phyloP scores from a whole-genome alignment of 2,329 filamentous ascomycete genomes.

The Cryphonectria japonica region DNA sequence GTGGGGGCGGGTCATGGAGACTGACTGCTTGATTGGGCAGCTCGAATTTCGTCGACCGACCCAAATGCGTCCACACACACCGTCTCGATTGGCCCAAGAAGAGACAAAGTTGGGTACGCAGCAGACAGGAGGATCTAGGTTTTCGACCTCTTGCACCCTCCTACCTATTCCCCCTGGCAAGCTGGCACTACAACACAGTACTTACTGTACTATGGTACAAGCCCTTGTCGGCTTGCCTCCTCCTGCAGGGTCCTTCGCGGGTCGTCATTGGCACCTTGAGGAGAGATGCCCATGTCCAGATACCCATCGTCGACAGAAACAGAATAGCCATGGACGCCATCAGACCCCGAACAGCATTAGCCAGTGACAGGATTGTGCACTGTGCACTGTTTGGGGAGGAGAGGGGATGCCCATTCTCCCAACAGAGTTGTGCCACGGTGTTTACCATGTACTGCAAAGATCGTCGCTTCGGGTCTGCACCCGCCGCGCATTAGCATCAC shows the following conservation, averaged over 20 bases:
- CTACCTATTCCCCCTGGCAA: too few relatives aligned
- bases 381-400: background rate
- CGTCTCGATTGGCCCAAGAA: background rate
- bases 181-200: background rate
- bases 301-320: conserved; percentile 8
- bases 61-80: background rate
- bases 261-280: background rate
- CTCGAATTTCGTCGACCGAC: background rate
- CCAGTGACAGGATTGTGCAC: background rate
- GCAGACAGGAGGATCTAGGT: background rate
- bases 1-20: background rate
- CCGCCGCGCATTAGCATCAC: background rate
- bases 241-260: conserved; percentile 12
- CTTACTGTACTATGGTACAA: background rate
- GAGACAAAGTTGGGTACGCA: background rate
- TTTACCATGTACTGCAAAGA: background rate
- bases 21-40: background rate
- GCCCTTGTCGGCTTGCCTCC: background rate
- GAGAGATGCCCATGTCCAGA: conserved; percentile 12
- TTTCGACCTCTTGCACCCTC: background rate
- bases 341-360: background rate
- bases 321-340: background rate
- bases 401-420: background rate
- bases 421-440: background rate
- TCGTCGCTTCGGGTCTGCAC: background rate